Evolutionary conservation across 2,329 filamentous ascomycete species (phyloP), one percentile per base, ranked within the genome.

Genomic region (Pseudopithomyces maydicus): DNA sequence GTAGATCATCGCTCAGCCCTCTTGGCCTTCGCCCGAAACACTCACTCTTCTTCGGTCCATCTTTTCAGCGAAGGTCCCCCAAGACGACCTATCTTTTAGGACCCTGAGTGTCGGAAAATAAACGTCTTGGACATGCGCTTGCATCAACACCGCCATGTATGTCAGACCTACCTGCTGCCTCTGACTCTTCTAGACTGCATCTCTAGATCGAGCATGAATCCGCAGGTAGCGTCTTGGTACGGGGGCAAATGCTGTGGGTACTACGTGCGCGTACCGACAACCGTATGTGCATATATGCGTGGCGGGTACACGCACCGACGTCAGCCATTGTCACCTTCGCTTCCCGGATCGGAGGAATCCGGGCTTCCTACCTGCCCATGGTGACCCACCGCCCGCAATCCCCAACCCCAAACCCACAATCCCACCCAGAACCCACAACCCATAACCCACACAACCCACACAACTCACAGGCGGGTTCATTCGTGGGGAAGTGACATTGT

Each of bases 81-180:
- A 17, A 49, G 5, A 36, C 14, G 35, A 14, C 35, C 46, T 49
- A 39, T 38, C 6, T 38, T 22, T 38, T 39, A 26, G 46, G 46
- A 49, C 46, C 46, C 46, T 26, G 46, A n/a, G n/a, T 39, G 33
- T 49, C 46, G 46, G 46, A 49, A 26, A 49, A 49, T 39, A 39
- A 47, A 47, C 26, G 29, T 35, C 23, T 49, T 19, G 46, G 33
- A 42, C 14, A 11, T 20, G 45, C 45, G 22, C 26, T 29, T 29
- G 26, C 26, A 29, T 29, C 26, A 29, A 29, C 26, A 29, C 26
- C 26, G 26, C 26, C 26, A 29, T 29, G 43, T 33, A 29, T 29
- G 43, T 33, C 43, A 46, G 43, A 46, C 23, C 43, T 15, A 33
- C 43, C 43, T 15, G 17, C 43, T 22, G 23, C 41, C 41, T 46